Evolutionary conservation across 192 early-diverging fungal genomes (phyloP), one percentile per base, ranked within the genome.

Genomic region (Coemansia sp.): DNA sequence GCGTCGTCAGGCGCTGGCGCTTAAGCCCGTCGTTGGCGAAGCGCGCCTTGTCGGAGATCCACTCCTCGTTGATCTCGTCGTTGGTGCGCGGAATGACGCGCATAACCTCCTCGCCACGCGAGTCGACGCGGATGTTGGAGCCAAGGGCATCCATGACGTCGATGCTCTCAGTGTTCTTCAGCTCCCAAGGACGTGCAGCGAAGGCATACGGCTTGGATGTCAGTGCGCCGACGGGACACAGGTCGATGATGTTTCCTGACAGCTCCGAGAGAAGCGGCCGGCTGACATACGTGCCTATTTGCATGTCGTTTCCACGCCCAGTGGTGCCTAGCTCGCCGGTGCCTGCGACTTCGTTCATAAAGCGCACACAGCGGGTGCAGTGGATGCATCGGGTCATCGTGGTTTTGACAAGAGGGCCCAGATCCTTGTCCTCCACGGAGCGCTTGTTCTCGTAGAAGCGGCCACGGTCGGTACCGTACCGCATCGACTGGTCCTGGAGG

Each of bases 351-450:
- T 99, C 97, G 83, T 96, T 99, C 40, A 95, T 90, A 53, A 99
- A 99, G 62, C 97, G 90, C 58, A 99, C 97, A 67, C 97, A 99
- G 43, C 97, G 91, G 23, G 97, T 99, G 87, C 97, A 99, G 71
- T 99, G 97, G 81, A 99, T 99, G 86, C 97, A 99, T 53, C 97
- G 88, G 34, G 91, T 99, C 97, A 99, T 99, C 46, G 87, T 87
- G 18, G 97, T 99, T 72, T 94, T 93, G 57, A 99, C 90, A 58
- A 99, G 85, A 40, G 97, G 97, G 26, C 97, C 97, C 61, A 99
- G 79, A 73, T 96, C 86, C 86, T 99, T 99, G 86, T 99, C 94
- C 80, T 96, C 97, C 7, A 93, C 92, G 16, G 97, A 94, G 69
- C 97, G 93, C 84, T 99, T 99, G 56, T 90, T 93, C 82, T 96